Evolutionary conservation across 139 green algal genomes (phyloP), one percentile per base, ranked within the genome.

Genomic region (Tetradesmus lagerheimii): DNA sequence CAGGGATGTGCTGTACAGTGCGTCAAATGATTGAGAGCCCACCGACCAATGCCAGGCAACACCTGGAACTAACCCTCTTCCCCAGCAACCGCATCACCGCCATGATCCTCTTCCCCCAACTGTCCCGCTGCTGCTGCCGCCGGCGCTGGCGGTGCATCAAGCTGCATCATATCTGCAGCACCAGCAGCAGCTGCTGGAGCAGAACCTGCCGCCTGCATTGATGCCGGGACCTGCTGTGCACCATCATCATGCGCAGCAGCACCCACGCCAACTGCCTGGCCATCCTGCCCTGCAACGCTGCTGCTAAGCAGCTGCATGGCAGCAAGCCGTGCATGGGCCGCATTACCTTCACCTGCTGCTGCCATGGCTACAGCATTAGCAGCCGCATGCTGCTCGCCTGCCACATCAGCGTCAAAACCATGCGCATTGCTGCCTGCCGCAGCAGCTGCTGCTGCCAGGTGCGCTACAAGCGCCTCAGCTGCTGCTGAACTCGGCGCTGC

Each of bases 401-500:
- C 37, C 12, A 37, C 76, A 34, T 27, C 81, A 47, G 23, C 81
- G 3, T 31, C 81, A 34, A 31, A 31, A 76, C 16, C 81, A 74
- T 27, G 39, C 38, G 23, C 31, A 27, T 3, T 38, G 80, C 80
- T 74, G 80, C 25, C 80, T 43, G 43, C 80, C 38, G 79, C 38
- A 64, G 38, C 79, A 37, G 38, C 79, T 67, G 80, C 39, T 43
- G 80, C 80, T 14, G 80, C 77, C 77, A 45, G n/a, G 41, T 83
- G 77, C 15, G 35, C 77, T 23, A 38, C 77, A 35, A 62, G 34
- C 77, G 62, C 18, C 37, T 83, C 35, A 62, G 77, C 80, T 67
- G 2, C 47, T 39, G 45, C 80, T 39, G 31, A 23, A 41, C 80
- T 43, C 16, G 39, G 25, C 31, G 12, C 43, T 4, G 14, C 71